A percentile compares a stretch with the other conserved stretches of the same genome.
Evolutionary conservation across 225 moss, liverwort and hornwort species (phyloP).

Genomic region (Climacium dendroides): DNA sequence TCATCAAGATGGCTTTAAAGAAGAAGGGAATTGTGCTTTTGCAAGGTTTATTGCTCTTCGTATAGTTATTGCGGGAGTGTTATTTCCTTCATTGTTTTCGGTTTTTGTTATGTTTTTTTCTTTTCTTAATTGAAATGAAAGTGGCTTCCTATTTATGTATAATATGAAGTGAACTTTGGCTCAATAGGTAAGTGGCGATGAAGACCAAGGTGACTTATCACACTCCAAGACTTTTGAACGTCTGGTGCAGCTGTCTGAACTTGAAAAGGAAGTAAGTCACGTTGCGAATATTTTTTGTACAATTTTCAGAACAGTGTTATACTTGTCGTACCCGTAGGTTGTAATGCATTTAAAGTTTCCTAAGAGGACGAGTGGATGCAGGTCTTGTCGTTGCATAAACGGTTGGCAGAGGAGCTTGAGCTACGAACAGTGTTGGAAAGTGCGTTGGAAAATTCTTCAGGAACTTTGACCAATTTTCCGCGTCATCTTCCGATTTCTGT

Average conservation of each 20-base stretch:
- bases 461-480: slow-evolving; percentile 30
- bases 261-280: slow-evolving; percentile 46
- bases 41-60: not conserved
- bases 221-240: slow-evolving; percentile 41
- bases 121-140: not conserved
- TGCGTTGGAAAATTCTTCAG: slow-evolving; percentile 29
- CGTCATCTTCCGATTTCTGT: slow-evolving; percentile 60
- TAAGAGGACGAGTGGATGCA: slow-evolving; percentile 10
- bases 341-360: not conserved
- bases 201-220: slow-evolving; percentile 10
- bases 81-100: not conserved
- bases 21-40: not conserved
- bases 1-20: not conserved
- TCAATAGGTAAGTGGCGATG: slow-evolving; percentile 12
- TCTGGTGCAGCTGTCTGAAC: slow-evolving; percentile 41
- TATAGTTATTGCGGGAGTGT: not conserved
- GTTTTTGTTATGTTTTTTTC: not conserved
- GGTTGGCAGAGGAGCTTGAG: slow-evolving; percentile 60
- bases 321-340: not conserved
- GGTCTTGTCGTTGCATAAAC: slow-evolving; percentile 71
- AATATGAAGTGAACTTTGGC: not conserved
- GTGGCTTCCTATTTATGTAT: not conserved
- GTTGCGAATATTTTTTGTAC: not conserved
- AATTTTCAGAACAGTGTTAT: not conserved
- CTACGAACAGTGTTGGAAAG: slow-evolving; percentile 51